Evolutionary conservation across 148 eudicot species (phyloP).

Genomic region (Fagopyrum tataricum): DNA sequence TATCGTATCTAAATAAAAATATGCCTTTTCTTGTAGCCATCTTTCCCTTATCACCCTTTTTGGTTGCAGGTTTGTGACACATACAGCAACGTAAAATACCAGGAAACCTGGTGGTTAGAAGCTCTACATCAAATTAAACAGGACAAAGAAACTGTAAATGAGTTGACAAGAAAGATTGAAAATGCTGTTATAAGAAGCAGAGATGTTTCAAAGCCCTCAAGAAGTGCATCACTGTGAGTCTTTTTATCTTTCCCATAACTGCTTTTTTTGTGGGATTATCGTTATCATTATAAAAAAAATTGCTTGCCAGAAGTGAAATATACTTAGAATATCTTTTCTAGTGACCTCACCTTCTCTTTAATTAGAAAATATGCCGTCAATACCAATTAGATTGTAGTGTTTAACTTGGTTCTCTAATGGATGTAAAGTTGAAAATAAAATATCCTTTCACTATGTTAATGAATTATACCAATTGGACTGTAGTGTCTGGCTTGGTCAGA

Average conservation of each 20-base stretch:
- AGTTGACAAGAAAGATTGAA: slow-evolving; percentile 59
- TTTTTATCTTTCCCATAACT: background rate
- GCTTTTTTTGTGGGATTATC: background rate
- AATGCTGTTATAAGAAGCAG: slow-evolving; percentile 59
- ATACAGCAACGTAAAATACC: slow-evolving; percentile 31
- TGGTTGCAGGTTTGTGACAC: slow-evolving; percentile 48
- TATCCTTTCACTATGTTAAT: background rate
- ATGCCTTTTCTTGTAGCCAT: background rate
- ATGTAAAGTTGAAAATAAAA: background rate
- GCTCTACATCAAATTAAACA: slow-evolving; percentile 63
- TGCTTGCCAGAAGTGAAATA: background rate
- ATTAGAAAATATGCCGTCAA: background rate
- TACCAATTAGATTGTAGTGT: background rate
- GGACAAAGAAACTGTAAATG: slow-evolving; percentile 43
- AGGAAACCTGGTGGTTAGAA: slow-evolving; percentile 75
- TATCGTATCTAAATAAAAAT: background rate
- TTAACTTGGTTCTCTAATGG: background rate
- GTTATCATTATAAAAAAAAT: background rate
- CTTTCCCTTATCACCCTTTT: background rate
- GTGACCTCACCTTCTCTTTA: background rate
- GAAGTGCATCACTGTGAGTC: slow-evolving; percentile 46
- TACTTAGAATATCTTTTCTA: background rate
- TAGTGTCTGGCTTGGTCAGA: background rate
- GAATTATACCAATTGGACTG: background rate
- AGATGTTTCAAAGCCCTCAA: slow-evolving; percentile 48